Percentiles rank a stretch among this genome's conserved stretches.
phyloP scores from a whole-genome alignment of 78 protist species.

The Speleostelium caveatum region DNA sequence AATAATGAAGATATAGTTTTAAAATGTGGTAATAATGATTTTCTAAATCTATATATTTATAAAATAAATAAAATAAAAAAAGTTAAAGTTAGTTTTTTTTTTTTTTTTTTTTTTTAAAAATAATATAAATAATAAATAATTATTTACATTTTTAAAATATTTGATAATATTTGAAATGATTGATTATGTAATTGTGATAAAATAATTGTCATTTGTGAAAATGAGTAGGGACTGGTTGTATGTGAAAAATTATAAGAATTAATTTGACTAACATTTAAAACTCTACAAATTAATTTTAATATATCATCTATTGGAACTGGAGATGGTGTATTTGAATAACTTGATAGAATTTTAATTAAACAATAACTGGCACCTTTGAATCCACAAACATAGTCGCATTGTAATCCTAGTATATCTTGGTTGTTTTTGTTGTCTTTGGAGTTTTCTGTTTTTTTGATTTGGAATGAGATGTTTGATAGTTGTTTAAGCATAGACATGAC shows the following conservation, averaged over 20 bases:
- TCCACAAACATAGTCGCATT: not conserved
- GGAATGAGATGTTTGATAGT: not conserved
- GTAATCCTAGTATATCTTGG: not conserved
- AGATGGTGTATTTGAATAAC: conserved; percentile 1
- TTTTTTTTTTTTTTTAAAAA: too few relatives aligned
- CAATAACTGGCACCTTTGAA: conserved; percentile 14
- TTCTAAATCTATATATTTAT: too few relatives aligned
- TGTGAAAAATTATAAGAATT: not conserved
- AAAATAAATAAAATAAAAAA: too few relatives aligned
- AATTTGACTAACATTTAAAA: conserved; percentile 44
- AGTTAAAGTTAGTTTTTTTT: too few relatives aligned
- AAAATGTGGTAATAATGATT: conserved; percentile 29
- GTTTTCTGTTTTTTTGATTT: not conserved
- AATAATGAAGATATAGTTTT: conserved; percentile 38
- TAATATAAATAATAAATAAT: too few relatives aligned
- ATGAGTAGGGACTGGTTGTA: not conserved
- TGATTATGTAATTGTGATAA: conserved; percentile 21
- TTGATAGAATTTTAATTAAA: conserved; percentile 16
- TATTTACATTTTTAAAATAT: too few relatives aligned
- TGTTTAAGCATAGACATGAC: conserved; percentile 3
- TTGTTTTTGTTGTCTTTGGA: not conserved
- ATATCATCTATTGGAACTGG: conserved; percentile 58
- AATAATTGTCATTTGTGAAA: conserved; percentile 17
- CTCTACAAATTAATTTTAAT: conserved; percentile 47
- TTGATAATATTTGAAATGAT: too few relatives aligned